A percentile compares a stretch with the other conserved stretches of the same genome.
Evolutionary conservation across 1,284 basidiomycete genomes (phyloP).

Genomic region (Vanrija sp.): DNA sequence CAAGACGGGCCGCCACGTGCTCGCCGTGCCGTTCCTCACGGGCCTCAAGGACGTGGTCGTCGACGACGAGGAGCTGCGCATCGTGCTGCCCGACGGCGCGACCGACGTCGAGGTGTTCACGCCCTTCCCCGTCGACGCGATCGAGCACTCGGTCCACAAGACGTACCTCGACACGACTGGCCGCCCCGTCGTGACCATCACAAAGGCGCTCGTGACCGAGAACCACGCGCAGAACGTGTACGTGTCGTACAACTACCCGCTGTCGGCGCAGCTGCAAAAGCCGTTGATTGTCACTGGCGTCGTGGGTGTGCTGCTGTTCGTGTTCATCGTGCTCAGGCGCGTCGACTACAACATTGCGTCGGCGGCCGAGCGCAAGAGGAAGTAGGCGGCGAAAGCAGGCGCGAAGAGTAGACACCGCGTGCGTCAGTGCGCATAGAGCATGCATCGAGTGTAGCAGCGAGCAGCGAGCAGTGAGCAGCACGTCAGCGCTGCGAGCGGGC

Average conservation of each 20-base stretch:
- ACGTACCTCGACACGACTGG: constrained; percentile 94
- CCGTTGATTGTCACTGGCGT: constrained; percentile 56
- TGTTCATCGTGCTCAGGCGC: constrained; percentile 42
- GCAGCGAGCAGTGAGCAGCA: not conserved
- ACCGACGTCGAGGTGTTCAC: constrained; percentile 70
- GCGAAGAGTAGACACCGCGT: not conserved
- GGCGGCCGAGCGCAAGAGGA: constrained; percentile 13
- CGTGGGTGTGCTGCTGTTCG: constrained; percentile 36
- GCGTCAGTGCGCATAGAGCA: not conserved
- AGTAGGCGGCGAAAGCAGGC: not conserved
- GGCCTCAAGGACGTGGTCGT: constrained; percentile 74
- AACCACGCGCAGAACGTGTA: constrained; percentile 58
- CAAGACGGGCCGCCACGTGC: constrained; percentile 56
- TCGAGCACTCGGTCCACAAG: constrained; percentile 62
- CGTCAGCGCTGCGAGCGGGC: no score
- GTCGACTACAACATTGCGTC: constrained; percentile 39
- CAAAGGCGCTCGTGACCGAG: constrained; percentile 71
- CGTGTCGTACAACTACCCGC: constrained; percentile 73
- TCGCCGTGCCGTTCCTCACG: constrained; percentile 83
- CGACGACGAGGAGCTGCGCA: constrained; percentile 69
- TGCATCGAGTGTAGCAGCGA: not conserved
- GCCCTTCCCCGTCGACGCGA: constrained; percentile 71
- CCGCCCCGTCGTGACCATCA: constrained; percentile 69
- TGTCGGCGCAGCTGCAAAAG: constrained; percentile 74
- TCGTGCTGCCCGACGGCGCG: constrained; percentile 91